A percentile compares a stretch with the other conserved stretches of the same genome.
phyloP scores from a whole-genome alignment of 2,329 filamentous ascomycete species.

The Colletotrichum acutatum region DNA sequence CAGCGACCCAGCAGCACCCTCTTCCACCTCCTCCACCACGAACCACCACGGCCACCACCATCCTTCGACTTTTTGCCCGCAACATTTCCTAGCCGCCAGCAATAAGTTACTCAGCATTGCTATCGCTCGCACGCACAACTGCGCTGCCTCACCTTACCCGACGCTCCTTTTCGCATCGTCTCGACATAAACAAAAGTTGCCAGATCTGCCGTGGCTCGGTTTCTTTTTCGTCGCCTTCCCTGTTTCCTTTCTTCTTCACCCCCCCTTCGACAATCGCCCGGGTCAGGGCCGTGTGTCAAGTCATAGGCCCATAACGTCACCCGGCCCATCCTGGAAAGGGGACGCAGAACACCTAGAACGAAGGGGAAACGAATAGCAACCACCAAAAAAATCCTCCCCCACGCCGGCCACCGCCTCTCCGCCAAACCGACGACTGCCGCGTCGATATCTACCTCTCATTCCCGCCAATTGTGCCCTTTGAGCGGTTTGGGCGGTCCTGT shows the following conservation, averaged over 20 bases:
- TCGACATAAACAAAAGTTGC: not conserved
- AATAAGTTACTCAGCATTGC: constrained; percentile 21
- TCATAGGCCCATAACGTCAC: constrained; percentile 35
- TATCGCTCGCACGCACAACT: constrained; percentile 16
- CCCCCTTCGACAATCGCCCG: constrained; percentile 1
- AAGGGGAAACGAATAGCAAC: constrained; percentile 34
- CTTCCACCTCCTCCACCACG: constrained; percentile 7
- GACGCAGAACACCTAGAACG: constrained; percentile 29
- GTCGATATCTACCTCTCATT: not conserved
- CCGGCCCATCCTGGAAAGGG: constrained; percentile 32
- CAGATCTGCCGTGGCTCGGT: not conserved
- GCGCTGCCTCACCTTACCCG: not conserved
- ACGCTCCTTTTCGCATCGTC: constrained; percentile 29
- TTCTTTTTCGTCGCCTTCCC: not conserved
- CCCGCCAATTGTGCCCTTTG: constrained; percentile 20
- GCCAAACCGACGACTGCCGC: constrained; percentile 3
- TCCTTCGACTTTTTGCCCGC: constrained; percentile 12
- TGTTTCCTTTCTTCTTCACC: not conserved
- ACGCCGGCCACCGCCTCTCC: constrained; percentile 14
- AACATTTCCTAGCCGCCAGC: constrained; percentile 22
- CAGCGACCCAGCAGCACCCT: not conserved
- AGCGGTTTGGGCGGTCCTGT: constrained; percentile 27
- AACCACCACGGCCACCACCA: constrained; percentile 12
- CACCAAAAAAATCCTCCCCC: constrained; percentile 15
- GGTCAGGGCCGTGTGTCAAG: constrained; percentile 30